Conservation (phyloP, 2,329 filamentous ascomycete species). For the Rhytidhysteron rufulum region DNA sequence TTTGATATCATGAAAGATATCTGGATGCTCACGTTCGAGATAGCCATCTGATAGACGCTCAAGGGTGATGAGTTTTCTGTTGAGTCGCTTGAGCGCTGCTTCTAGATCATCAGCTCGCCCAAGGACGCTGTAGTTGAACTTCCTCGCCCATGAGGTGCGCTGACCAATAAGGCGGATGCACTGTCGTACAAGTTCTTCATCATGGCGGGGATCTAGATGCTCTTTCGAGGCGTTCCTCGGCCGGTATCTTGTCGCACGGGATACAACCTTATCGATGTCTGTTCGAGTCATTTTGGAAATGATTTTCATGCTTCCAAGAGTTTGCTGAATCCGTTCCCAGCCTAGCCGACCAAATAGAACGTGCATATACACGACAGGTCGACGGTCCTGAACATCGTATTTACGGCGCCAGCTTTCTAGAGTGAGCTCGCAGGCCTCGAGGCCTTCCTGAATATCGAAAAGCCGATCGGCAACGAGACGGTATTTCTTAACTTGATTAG, state of each 20-base stretch:
- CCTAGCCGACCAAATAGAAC: slow-evolving; percentile 20
- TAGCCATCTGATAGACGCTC: slow-evolving; percentile 20
- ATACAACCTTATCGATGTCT: slow-evolving; percentile 16
- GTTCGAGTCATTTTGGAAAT: slow-evolving; percentile 9
- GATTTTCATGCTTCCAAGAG: slow-evolving; percentile 13
- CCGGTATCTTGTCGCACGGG: slow-evolving; percentile 11
- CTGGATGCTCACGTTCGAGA: slow-evolving; percentile 21
- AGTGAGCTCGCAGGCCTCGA: slow-evolving; percentile 15
- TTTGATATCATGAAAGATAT: slow-evolving; percentile 17
- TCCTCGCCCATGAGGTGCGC: slow-evolving; percentile 16
- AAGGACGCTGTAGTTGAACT: slow-evolving; percentile 17
- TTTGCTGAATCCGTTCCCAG: slow-evolving; percentile 13
- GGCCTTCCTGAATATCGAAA: slow-evolving; percentile 18
- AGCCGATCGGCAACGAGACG: slow-evolving; percentile 17
- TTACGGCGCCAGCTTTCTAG: slow-evolving; percentile 22
- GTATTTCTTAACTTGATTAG: slow-evolving; percentile 16
- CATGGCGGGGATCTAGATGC: slow-evolving; percentile 1
- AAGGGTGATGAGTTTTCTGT: slow-evolving; percentile 16
- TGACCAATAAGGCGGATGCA: slow-evolving; percentile 15
- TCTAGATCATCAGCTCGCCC: slow-evolving; percentile 16
- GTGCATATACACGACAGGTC: slow-evolving; percentile 16
- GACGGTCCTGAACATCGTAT: slow-evolving; percentile 17
- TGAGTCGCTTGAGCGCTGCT: slow-evolving; percentile 13
- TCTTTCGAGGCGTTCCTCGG: background rate
- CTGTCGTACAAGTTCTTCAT: slow-evolving; percentile 14